Evolutionary conservation across 1,284 basidiomycete species (phyloP), one percentile per base, ranked within the genome.

Genomic region (Marasmius tenuissimus): DNA sequence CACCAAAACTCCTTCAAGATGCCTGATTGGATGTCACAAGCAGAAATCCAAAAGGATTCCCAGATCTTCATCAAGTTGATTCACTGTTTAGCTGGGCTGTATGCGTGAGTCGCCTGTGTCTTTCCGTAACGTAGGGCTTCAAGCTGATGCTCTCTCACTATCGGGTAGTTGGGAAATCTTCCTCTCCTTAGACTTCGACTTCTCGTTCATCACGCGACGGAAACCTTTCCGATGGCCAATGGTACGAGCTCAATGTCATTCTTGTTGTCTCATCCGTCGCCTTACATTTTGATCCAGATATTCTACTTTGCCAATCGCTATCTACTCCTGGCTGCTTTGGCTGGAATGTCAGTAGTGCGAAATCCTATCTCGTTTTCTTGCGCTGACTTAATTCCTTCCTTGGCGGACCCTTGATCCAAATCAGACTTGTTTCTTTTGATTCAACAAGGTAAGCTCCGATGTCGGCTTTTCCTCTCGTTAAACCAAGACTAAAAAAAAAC

Each of bases 231-330:
- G 71, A 65, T 81, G 79, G 79, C 79, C 79, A 47, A 66, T 81
- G 73, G 79, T 81, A 66, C 33, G 66, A 27, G 53, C 22, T n/a
- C 39, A 14, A 22, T 27, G 50, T 12, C 34, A 39, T 16, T 33
- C 45, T 7, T 38, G 3, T 58, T 47, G 27, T 42, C 49, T 16
- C 20, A 12, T 33, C 33, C 14, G 49, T 33, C 18, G 48, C n/a
- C 34, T 54, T 18, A 54, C n/a, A 35, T 35, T 52, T 14, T 34
- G 4, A 53, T 52, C 5, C 64, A 91, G 90, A 74, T 83, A 22
- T 90, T 91, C 70, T 92, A 91, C 71, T 90, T 91, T 67, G 76
- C 82, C 35, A 87, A 87, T 61, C 82, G 89, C 55, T 92, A 92
- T 71, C 79, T 82, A 61, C 73, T 92, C 22, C 73, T 91, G 16